A percentile compares a stretch with the other conserved stretches of the same genome.
Conservation (phyloP, 495 filamentous ascomycete genomes). For the Pyronema domesticum region DNA sequence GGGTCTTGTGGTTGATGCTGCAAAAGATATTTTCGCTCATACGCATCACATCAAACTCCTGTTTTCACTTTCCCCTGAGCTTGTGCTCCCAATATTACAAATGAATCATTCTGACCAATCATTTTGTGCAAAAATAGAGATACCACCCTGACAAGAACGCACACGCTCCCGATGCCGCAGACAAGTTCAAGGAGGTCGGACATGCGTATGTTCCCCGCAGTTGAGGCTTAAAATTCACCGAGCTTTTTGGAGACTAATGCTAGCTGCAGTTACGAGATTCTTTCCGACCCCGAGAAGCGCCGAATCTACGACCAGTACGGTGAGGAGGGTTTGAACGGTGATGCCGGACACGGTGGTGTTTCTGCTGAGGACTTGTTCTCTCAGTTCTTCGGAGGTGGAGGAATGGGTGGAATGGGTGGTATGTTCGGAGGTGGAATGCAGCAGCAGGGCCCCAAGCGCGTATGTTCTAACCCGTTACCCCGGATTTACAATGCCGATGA, state of each 20-base stretch:
- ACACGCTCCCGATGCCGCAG: constrained; percentile 77
- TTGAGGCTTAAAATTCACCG: background rate
- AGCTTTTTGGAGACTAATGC: background rate
- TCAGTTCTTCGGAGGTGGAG: constrained; percentile 88
- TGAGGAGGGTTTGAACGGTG: constrained; percentile 82
- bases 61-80: background rate
- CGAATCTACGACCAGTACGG: constrained; percentile 90
- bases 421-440: constrained; percentile 71
- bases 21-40: background rate
- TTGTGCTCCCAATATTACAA: background rate
- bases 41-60: background rate
- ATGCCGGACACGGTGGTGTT: constrained; percentile 71
- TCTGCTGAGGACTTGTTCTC: constrained; percentile 92
- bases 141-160: constrained; percentile 70
- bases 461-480: constrained; percentile 37
- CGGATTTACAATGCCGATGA: background rate
- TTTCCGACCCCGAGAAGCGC: constrained; percentile 83
- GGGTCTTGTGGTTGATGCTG: background rate
- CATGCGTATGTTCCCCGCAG: constrained; percentile 35
- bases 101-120: background rate
- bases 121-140: constrained; percentile 13
- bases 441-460: constrained; percentile 75
- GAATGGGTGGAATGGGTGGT: constrained; percentile 67
- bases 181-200: constrained; percentile 96
- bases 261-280: constrained; percentile 52